Evolutionary conservation across 257 asterid genomes (phyloP).

Genomic region (Primulina tabacum): DNA sequence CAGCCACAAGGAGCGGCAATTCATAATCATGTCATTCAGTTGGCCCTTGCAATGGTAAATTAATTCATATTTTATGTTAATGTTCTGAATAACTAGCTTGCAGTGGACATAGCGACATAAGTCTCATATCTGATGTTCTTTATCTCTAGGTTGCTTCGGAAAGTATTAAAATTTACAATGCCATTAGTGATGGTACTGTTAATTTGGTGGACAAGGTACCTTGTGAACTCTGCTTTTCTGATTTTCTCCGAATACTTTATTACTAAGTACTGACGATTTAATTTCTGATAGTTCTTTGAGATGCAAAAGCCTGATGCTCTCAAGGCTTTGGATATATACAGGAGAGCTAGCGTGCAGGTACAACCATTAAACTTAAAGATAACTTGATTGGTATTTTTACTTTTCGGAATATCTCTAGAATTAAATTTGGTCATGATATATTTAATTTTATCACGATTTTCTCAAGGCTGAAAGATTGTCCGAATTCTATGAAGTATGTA

Average conservation of each 20-base stretch:
- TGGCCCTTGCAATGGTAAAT: conserved; percentile 90
- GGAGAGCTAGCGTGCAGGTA: conserved; percentile 94
- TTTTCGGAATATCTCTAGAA: background rate
- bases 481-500: conserved; percentile 86
- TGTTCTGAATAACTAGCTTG: conserved; percentile 7
- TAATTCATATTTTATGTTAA: conserved; percentile 16
- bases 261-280: conserved; percentile 23
- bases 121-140: conserved; percentile 21
- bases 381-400: background rate
- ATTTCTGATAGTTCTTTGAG: conserved; percentile 78
- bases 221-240: conserved; percentile 20
- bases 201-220: conserved; percentile 97
- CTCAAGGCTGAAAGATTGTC: conserved; percentile 89
- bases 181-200: conserved; percentile 80
- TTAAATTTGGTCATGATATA: background rate
- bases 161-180: conserved; percentile 84
- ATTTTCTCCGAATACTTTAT: conserved; percentile 6
- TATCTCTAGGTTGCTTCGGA: conserved; percentile 79
- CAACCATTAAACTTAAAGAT: background rate
- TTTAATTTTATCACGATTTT: conserved; percentile 13
- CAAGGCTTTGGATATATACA: conserved; percentile 84
- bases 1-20: conserved; percentile 99
- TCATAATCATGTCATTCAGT: conserved; percentile 76
- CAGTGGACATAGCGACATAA: background rate
- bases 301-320: conserved; percentile 95